Conservation (phyloP, 2,329 filamentous ascomycete genomes). For the Claviceps spartinae region DNA sequence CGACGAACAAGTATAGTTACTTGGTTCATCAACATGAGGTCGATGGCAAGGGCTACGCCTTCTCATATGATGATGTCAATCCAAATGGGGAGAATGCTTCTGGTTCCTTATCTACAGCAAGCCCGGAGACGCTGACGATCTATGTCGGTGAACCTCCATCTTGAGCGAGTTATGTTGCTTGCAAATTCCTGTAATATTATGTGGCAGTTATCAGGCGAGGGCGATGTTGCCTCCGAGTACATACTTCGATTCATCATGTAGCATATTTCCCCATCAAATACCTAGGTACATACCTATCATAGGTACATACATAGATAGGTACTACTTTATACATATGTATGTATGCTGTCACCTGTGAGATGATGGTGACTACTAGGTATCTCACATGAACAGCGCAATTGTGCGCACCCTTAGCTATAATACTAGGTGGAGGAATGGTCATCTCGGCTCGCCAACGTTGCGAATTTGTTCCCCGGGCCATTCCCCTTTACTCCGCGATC, state of each 20-base stretch:
- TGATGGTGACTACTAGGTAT: too few relatives aligned
- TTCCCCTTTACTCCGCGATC: too few relatives aligned
- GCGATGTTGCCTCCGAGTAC: not conserved
- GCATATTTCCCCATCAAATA: too few relatives aligned
- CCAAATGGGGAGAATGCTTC: constrained; percentile 40
- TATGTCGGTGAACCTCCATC: constrained; percentile 13
- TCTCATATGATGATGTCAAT: constrained; percentile 56
- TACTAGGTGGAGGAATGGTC: not conserved
- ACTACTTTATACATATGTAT: too few relatives aligned
- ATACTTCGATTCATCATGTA: not conserved
- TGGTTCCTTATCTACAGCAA: constrained; percentile 16
- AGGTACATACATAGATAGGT: too few relatives aligned
- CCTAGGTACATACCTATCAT: too few relatives aligned
- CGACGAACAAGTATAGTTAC: constrained; percentile 43
- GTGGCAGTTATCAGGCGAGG: not conserved
- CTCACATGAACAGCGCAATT: too few relatives aligned
- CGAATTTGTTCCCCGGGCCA: too few relatives aligned
- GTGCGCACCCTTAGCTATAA: not conserved
- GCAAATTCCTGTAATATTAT: not conserved
- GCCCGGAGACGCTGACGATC: constrained; percentile 15
- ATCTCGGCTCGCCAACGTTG: not conserved
- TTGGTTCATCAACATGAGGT: constrained; percentile 47
- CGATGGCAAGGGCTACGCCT: constrained; percentile 49
- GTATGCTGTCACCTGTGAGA: too few relatives aligned
- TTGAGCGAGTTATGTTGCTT: not conserved